Evolutionary conservation across 192 early-diverging fungal species (phyloP), one percentile per base, ranked within the genome.

Genomic region (Umbelopsis vinacea): DNA sequence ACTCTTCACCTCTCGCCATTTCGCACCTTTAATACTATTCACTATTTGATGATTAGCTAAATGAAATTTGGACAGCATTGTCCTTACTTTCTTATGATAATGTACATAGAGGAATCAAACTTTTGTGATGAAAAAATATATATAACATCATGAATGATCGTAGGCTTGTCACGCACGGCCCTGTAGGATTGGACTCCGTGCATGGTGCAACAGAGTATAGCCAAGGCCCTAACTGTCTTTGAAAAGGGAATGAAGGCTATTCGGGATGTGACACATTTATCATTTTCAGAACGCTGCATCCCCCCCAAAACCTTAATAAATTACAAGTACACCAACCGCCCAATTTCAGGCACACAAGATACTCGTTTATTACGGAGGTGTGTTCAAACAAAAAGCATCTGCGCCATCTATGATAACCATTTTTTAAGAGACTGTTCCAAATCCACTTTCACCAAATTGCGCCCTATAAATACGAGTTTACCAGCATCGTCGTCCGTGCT

Each of bases 391-490:
- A 57, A 57, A 57, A 24, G 14, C 23, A 57, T 50, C 6, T 37
- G 33, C 33, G 8, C 17, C 50, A 52, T 60, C 33, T 63, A 63
- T 63, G 26, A n/a, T 17, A 63, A 19, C 71, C 71, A 74, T 26
- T 68, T 29, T 19, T 6, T 48, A 67, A 82, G 79, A 3, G 77
- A 79, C 6, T 19, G 4, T n/a, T 71, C 35, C 38, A 82, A 60
- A 11, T 43, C 70, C 1, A 46, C 46, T n/a, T 70, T 60, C 14
- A 73, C 40, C 12, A 82, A 46, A 45, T 76, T 79, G 45, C 68
- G 63, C 17, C 81, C 81, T 35, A 82, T 82, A 52, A 82, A 63
- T 22, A 82, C 81, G 40, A 82, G 71, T 57, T 80, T 82, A 53
- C 74, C 79, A 21, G 22, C 55, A 29, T 22, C 67, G 38, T 71